Evolutionary conservation across 345 rosid species (phyloP).

Genomic region (Kandelia obovata): DNA sequence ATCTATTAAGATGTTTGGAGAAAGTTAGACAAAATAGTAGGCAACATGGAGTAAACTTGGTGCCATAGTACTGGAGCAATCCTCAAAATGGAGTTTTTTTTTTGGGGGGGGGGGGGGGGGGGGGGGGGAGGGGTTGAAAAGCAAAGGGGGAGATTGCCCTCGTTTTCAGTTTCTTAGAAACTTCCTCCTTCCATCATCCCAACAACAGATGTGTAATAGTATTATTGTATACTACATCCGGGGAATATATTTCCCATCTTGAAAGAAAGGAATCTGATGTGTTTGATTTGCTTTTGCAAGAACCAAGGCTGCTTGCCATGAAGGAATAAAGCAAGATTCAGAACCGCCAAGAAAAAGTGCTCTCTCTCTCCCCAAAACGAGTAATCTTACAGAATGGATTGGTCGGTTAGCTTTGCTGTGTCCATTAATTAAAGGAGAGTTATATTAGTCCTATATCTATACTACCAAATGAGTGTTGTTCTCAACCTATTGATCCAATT

Average conservation of each 20-base stretch:
- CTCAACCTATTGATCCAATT: background rate
- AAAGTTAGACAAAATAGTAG: too few species aligned
- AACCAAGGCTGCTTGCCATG: conserved; percentile 59
- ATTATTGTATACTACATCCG: background rate
- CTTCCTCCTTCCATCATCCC: too few species aligned
- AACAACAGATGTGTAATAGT: too few species aligned
- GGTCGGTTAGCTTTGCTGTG: conserved; percentile 20
- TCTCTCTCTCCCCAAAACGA: background rate
- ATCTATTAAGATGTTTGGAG: background rate
- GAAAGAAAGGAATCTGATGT: conserved; percentile 62
- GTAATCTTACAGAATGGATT: conserved; percentile 1
- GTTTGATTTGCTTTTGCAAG: conserved; percentile 42
- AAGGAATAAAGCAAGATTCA: conserved; percentile 58
- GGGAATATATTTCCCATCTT: conserved; percentile 41
- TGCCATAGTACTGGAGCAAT: too few species aligned
- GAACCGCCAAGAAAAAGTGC: conserved; percentile 32
- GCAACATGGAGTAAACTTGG: too few species aligned
- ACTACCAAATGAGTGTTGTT: too few species aligned
- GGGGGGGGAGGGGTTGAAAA: too few species aligned
- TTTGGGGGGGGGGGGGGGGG: too few species aligned
- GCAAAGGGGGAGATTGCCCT: too few species aligned
- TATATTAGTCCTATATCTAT: background rate
- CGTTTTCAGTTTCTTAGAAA: too few species aligned
- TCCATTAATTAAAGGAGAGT: background rate
- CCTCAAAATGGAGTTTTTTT: too few species aligned